phyloP scores from a whole-genome alignment of 1,284 basidiomycete genomes.

The Chondrostereum purpureum region DNA sequence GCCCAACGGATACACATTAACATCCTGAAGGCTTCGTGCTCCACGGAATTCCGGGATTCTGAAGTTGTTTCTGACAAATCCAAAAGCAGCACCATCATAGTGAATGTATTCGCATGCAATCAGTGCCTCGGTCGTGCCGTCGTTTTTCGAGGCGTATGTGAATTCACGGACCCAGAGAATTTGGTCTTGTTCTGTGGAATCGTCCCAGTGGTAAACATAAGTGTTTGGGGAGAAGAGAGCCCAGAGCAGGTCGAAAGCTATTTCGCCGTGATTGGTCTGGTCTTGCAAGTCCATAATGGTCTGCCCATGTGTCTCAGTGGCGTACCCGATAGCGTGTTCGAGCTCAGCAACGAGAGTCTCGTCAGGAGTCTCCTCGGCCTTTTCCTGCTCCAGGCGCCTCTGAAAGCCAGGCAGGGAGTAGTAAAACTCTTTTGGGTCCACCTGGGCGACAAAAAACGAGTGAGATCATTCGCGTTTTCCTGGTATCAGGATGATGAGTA shows the following conservation, averaged over 20 bases:
- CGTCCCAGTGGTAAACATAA: conserved; percentile 18
- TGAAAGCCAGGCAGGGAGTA: conserved; percentile 8
- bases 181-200: conserved; percentile 18
- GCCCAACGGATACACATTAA: conserved; percentile 18
- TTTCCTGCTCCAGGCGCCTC: conserved; percentile 12
- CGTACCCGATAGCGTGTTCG: conserved; percentile 14
- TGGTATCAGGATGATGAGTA: too few relatives aligned
- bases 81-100: conserved; percentile 22
- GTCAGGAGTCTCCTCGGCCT: conserved; percentile 8
- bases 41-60: conserved; percentile 18
- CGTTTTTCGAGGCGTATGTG: too few relatives aligned
- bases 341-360: conserved; percentile 16
- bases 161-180: conserved; percentile 12
- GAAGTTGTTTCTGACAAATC: conserved; percentile 15
- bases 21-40: conserved; percentile 17
- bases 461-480: too few relatives aligned
- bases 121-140: too few relatives aligned
- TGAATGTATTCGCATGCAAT: too few relatives aligned
- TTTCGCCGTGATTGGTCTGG: conserved; percentile 13
- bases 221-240: conserved; percentile 21
- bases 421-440: conserved; percentile 10
- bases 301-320: conserved; percentile 14
- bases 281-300: conserved; percentile 11
- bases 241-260: conserved; percentile 23
- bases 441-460: too few relatives aligned